Conservation (phyloP, 1,139 yeast species). For the Sugiyamaella sp. region DNA sequence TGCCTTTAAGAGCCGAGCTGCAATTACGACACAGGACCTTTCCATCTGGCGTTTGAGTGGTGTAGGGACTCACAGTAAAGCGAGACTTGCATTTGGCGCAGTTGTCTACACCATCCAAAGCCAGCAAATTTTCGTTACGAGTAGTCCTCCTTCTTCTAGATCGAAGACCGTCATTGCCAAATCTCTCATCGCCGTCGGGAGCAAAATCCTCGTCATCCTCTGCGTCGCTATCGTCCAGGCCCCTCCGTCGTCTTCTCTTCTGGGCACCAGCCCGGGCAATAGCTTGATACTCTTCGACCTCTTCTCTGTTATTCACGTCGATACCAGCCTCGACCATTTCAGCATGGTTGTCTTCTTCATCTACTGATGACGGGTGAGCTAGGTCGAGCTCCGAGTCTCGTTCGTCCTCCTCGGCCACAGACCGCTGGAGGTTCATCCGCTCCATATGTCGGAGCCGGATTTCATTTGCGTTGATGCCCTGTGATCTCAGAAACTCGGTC, state of each 20-base stretch:
- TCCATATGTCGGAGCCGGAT: slow-evolving; percentile 39
- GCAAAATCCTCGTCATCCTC: slow-evolving; percentile 22
- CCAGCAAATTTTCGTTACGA: slow-evolving; percentile 24
- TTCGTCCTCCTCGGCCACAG: slow-evolving; percentile 20
- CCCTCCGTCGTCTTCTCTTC: slow-evolving; percentile 26
- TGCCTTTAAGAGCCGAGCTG: slow-evolving; percentile 45
- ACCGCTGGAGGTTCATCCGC: slow-evolving; percentile 25
- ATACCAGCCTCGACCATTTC: slow-evolving; percentile 44
- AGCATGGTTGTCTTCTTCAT: slow-evolving; percentile 38
- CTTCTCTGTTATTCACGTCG: slow-evolving; percentile 43
- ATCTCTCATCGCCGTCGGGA: slow-evolving; percentile 6
- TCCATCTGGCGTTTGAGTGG: slow-evolving; percentile 54
- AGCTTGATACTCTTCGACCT: slow-evolving; percentile 38
- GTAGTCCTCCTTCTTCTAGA: slow-evolving; percentile 40
- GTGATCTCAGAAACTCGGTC: slow-evolving; percentile 53
- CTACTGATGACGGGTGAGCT: slow-evolving; percentile 12
- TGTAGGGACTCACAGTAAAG: slow-evolving; percentile 66
- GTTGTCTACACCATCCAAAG: slow-evolving; percentile 30
- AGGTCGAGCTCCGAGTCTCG: slow-evolving; percentile 22
- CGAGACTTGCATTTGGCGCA: slow-evolving; percentile 63
- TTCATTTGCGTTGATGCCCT: slow-evolving; percentile 83
- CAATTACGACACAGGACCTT: slow-evolving; percentile 64
- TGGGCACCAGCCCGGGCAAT: slow-evolving; percentile 50
- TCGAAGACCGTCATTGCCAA: slow-evolving; percentile 30
- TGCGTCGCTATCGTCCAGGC: slow-evolving; percentile 39